Percentiles rank a stretch among this genome's conserved stretches.
Evolutionary conservation across 1,139 yeast species (phyloP).

Genomic region (Taphrina wiesneri): DNA sequence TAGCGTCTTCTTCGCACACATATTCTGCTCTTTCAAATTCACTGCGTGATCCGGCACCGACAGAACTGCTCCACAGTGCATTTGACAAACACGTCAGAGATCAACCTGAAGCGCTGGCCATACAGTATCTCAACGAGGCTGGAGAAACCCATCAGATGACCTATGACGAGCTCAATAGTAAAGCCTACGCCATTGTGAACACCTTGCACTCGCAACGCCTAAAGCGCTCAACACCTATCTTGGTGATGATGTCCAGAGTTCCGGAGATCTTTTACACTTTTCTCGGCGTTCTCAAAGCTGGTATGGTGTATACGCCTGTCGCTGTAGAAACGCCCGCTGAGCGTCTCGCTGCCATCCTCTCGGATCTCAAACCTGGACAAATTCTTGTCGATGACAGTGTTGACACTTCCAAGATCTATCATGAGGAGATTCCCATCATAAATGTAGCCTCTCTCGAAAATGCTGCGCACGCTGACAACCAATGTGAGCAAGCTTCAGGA

Average conservation of each 20-base stretch:
- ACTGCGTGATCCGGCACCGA: not conserved
- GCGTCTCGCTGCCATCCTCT: slow-evolving; percentile 36
- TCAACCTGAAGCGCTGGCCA: slow-evolving; percentile 33
- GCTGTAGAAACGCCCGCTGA: slow-evolving; percentile 37
- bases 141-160: slow-evolving; percentile 31
- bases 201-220: not conserved
- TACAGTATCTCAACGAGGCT: slow-evolving; percentile 35
- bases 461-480: not conserved
- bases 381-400: slow-evolving; percentile 1
- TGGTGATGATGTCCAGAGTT: slow-evolving; percentile 37
- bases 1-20: not conserved
- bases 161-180: slow-evolving; percentile 34
- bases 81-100: slow-evolving; percentile 27
- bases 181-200: slow-evolving; percentile 32
- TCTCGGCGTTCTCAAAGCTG: slow-evolving; percentile 38
- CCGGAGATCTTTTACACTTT: slow-evolving; percentile 37
- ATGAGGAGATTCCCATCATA: not conserved
- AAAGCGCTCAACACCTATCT: slow-evolving; percentile 34
- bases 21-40: not conserved
- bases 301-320: slow-evolving; percentile 40
- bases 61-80: slow-evolving; percentile 33
- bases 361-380: slow-evolving; percentile 27
- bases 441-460: not conserved
- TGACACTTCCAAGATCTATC: not conserved
- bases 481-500: not conserved